These are phyloP conservation scores for Pyrenophora teres DNA, from an alignment of 2,329 filamentous ascomycete genomes.

Conservation along the genomic window DNA sequence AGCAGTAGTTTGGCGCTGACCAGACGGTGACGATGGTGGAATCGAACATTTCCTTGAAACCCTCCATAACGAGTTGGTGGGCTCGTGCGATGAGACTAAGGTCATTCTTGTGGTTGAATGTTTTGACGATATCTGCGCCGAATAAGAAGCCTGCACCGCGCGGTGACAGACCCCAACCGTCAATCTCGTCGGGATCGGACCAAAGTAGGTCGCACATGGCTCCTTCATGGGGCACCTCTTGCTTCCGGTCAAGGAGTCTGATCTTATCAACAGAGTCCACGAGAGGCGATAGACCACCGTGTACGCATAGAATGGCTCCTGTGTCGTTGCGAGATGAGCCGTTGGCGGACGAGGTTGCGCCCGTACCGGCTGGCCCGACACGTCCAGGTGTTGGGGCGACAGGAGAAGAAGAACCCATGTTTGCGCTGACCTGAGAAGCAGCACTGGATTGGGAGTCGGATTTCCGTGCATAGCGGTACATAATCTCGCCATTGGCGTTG, in stretches of 20 bases:
- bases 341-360: slow-evolving; percentile 71
- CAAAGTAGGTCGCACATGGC: slow-evolving; percentile 98
- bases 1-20: slow-evolving; percentile 74
- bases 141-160: slow-evolving; percentile 96
- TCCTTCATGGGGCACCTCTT: slow-evolving; percentile 97
- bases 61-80: slow-evolving; percentile 98
- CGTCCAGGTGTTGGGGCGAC: slow-evolving; percentile 52
- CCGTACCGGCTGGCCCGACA: slow-evolving; percentile 77
- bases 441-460: slow-evolving; percentile 45
- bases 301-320: slow-evolving; percentile 85
- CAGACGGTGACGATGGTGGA: slow-evolving; percentile 97
- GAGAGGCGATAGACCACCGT: slow-evolving; percentile 87
- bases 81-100: slow-evolving; percentile 89
- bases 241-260: slow-evolving; percentile 85
- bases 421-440: slow-evolving; percentile 38
- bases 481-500: slow-evolving; percentile 79
- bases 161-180: slow-evolving; percentile 93
- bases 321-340: slow-evolving; percentile 59
- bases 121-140: slow-evolving; percentile 91
- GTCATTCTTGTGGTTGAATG: slow-evolving; percentile 92
- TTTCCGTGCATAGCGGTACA: slow-evolving; percentile 69
- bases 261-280: slow-evolving; percentile 97
- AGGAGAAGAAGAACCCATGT: slow-evolving; percentile 43
- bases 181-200: slow-evolving; percentile 98
- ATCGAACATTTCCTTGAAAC: slow-evolving; percentile 96